phyloP scores from a whole-genome alignment of 441 rosid species.

The Rhodomyrtus psidioides region DNA sequence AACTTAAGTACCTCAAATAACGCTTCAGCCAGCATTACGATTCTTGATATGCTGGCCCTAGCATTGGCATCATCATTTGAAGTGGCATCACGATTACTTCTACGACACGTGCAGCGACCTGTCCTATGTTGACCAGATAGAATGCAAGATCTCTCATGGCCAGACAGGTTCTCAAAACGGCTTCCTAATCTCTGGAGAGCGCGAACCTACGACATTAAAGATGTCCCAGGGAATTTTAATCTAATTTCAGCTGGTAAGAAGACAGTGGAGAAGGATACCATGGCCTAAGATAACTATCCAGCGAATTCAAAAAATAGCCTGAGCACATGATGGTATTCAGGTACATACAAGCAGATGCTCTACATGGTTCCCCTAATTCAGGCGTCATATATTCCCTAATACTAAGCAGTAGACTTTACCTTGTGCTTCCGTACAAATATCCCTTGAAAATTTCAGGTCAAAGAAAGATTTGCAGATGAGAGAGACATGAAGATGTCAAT shows the following conservation, averaged over 20 bases:
- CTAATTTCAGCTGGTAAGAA: neutral
- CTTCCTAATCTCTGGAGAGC: conserved; percentile 94
- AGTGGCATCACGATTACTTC: conserved; percentile 40
- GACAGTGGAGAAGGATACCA: neutral
- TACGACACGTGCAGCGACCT: conserved; percentile 82
- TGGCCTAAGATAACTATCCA: neutral
- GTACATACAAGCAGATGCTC: neutral
- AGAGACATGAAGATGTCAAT: too few species aligned
- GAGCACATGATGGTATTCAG: neutral
- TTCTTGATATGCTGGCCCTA: conserved; percentile 95
- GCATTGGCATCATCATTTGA: conserved; percentile 63
- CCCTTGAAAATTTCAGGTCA: neutral
- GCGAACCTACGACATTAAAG: conserved; percentile 48
- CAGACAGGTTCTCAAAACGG: conserved; percentile 84
- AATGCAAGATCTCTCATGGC: conserved; percentile 86
- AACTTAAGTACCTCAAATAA: conserved; percentile 63
- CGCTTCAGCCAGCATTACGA: conserved; percentile 97
- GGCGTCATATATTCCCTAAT: neutral
- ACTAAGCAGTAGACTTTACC: neutral
- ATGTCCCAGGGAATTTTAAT: conserved; percentile 12
- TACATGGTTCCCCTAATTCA: neutral
- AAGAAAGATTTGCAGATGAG: neutral
- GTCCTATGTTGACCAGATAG: conserved; percentile 79
- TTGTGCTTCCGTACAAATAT: neutral
- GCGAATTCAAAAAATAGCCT: neutral